Conservation (phyloP, 768 basidiomycete species). For the Kwoniella bestiolae region DNA sequence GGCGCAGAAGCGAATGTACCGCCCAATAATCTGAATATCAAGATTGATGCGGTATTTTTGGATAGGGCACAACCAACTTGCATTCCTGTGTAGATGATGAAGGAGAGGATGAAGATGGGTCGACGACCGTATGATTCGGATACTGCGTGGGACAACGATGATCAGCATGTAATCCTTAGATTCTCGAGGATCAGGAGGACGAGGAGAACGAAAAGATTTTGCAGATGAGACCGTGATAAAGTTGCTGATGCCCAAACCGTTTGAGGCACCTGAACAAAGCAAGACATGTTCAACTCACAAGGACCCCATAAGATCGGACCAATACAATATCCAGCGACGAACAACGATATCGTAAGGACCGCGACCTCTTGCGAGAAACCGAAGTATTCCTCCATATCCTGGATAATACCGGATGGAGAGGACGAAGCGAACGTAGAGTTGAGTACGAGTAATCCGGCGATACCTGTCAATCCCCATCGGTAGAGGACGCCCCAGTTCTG, state of each 20-base stretch:
- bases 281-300: neutral
- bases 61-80: conserved; percentile 59
- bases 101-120: conserved; percentile 57
- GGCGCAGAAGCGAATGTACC: conserved; percentile 58
- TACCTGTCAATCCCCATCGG: conserved; percentile 52
- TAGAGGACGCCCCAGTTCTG: conserved; percentile 53
- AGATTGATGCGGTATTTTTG: conserved; percentile 57
- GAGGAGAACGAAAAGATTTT: too few relatives aligned
- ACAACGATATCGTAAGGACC: conserved; percentile 50
- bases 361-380: conserved; percentile 52
- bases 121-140: conserved; percentile 58
- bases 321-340: conserved; percentile 55
- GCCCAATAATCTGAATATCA: conserved; percentile 59
- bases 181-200: too few relatives aligned
- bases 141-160: neutral
- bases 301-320: conserved; percentile 58
- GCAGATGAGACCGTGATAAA: too few relatives aligned
- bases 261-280: too few relatives aligned
- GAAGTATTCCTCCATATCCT: conserved; percentile 44
- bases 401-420: conserved; percentile 51
- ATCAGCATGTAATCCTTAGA: too few relatives aligned
- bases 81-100: conserved; percentile 54
- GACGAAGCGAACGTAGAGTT: conserved; percentile 57
- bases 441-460: conserved; percentile 52
- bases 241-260: too few relatives aligned